Evolutionary conservation across 2,329 filamentous ascomycete genomes (phyloP), one percentile per base, ranked within the genome.

Genomic region (Phialocephala subalpina): DNA sequence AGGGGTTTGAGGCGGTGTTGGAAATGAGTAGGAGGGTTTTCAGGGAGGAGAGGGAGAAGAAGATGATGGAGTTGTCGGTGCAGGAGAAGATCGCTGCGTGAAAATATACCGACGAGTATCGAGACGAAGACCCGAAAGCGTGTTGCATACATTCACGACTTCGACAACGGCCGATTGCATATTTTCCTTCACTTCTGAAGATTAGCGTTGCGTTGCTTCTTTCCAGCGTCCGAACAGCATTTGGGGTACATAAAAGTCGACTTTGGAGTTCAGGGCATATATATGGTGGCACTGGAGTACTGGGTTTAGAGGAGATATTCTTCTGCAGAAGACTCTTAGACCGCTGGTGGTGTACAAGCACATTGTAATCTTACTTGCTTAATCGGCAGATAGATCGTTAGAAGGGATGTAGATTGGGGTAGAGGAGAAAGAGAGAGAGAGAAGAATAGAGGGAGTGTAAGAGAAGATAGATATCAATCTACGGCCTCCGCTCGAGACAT

Each of bases 1-100:
- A 98, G 80, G 96, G 96, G 1, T 99, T 99, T 77, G 96, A 99
- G 83, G 88, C 91, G 69, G 96, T 99, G 9, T 85, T 99, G 36
- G 92, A 93, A 77, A 97, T 97, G 90, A 97, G 93, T 79, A 84
- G 95, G 72, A 88, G 92, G 76, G 94, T 94, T 0, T 98, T 97
- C 76, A 91, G 92, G 64, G 93, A 97, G 84, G 93, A 98, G 82
- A 88, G 89, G 78, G 91, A 92, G 77, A 72, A 79, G 68, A 84
- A 86, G 74, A 76, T 76, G 68, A 66, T 38, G 56, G 58, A 25
- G 68, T 65, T 38, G 33, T 3, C 18, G 49, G 58, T 36, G 1
- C 60, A 66, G 52, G 49, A 65, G 55, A 60, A 69, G 49, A 70
- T 69, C 58, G 52, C 67, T 40, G 60, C 64, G 36, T 67, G n/a